Percentiles rank a stretch among this genome's conserved stretches.
Evolutionary conservation across 2,329 filamentous ascomycete genomes (phyloP).

Genomic region (Phialophora tarda): DNA sequence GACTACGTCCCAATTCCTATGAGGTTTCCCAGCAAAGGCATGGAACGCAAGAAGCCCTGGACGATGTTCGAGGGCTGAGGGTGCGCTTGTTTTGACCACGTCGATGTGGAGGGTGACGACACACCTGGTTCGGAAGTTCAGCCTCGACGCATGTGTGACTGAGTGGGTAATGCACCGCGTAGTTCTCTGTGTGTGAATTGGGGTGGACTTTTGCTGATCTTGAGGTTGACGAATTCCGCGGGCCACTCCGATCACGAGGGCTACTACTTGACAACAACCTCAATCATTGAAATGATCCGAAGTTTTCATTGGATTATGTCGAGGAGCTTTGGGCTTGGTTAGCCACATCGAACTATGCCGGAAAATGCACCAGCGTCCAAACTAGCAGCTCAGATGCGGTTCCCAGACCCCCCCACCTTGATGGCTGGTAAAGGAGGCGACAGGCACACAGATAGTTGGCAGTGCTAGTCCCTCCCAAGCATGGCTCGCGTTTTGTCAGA

Average conservation of each 20-base stretch:
- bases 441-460: neutral
- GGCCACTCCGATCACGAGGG: neutral
- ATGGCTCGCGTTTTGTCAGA: neutral
- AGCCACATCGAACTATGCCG: neutral
- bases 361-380: neutral
- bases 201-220: neutral
- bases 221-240: neutral
- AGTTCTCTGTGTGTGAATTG: neutral
- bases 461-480: neutral
- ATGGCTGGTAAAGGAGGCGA: neutral
- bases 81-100: neutral
- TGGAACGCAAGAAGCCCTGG: slow-evolving; percentile 55
- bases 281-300: neutral
- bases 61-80: slow-evolving; percentile 42
- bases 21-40: slow-evolving; percentile 61
- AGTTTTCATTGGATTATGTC: neutral
- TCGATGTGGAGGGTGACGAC: neutral
- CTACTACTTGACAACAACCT: neutral
- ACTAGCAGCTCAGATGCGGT: neutral
- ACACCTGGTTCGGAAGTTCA: slow-evolving; percentile 3
- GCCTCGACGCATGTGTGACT: slow-evolving; percentile 4
- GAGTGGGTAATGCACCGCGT: neutral
- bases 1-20: slow-evolving; percentile 68
- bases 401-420: neutral
- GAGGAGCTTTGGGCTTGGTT: neutral